Percentiles rank a stretch among this genome's conserved stretches.
These are phyloP conservation scores for Cyanidiococcus yangmingshanensis DNA, from an alignment of 23 red algal species.

Conservation along the genomic window DNA sequence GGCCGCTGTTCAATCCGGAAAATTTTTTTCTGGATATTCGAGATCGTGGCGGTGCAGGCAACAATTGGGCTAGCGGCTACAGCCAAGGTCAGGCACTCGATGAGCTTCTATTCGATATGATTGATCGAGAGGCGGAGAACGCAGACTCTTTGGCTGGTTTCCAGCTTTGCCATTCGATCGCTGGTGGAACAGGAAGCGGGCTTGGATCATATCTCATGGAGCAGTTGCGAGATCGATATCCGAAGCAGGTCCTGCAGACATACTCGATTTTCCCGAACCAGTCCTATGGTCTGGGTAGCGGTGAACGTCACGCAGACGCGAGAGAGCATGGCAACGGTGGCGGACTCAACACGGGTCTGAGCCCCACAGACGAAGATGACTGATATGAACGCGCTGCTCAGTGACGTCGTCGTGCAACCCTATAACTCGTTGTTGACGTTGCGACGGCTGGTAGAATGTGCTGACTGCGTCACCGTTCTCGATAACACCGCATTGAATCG, in stretches of 20 bases:
- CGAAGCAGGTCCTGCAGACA: conserved; percentile 94
- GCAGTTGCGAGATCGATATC: conserved; percentile 76
- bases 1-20: conserved; percentile 89
- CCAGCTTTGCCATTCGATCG: conserved; percentile 74
- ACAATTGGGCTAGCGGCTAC: conserved; percentile 97
- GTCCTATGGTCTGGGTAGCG: not conserved
- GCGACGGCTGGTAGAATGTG: conserved; percentile 71
- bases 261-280: conserved; percentile 99
- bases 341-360: not conserved
- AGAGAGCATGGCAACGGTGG: not conserved
- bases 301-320: not conserved
- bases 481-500: conserved; percentile 92
- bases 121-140: conserved; percentile 93
- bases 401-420: conserved; percentile 95
- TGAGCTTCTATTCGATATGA: conserved; percentile 97
- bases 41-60: conserved; percentile 80
- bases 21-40: conserved; percentile 73
- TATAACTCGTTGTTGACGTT: conserved; percentile 88
- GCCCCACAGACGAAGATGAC: conserved; percentile 29
- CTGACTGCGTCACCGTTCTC: conserved; percentile 77
- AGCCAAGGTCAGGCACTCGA: conserved; percentile 76
- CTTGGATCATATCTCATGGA: conserved; percentile 87
- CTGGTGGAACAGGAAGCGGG: conserved; percentile 90
- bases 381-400: conserved; percentile 12
- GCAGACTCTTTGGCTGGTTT: conserved; percentile 92